Evolutionary conservation across 371 early-diverging fungal genomes (phyloP).

Genomic region (Mucor saturninus): DNA sequence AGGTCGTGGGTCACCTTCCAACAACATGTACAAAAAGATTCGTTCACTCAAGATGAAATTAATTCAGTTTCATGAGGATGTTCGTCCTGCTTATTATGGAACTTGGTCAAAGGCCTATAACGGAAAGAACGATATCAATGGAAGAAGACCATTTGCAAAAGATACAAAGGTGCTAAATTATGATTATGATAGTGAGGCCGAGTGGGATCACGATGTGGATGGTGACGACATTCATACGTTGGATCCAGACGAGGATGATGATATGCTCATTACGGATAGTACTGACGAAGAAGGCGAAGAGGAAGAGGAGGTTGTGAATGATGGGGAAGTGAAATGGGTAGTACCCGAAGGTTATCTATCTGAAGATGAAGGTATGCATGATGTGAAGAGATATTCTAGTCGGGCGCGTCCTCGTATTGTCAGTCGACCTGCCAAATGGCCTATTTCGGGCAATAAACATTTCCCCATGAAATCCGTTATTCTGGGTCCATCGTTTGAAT

Average conservation of each 20-base stretch:
- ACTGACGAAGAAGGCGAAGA: conserved; percentile 12
- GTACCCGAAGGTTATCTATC: conserved; percentile 82
- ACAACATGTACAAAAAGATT: background rate
- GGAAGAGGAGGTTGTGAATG: conserved; percentile 2
- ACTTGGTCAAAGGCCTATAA: conserved; percentile 73
- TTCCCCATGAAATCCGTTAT: conserved; percentile 27
- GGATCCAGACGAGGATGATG: conserved; percentile 19
- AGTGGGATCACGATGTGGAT: conserved; percentile 71
- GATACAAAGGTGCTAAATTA: conserved; percentile 74
- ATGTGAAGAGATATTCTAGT: background rate
- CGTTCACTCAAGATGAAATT: conserved; percentile 59
- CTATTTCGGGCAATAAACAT: conserved; percentile 17
- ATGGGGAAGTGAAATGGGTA: conserved; percentile 9
- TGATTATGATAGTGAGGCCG: conserved; percentile 85
- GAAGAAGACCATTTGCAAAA: conserved; percentile 66
- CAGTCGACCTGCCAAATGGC: conserved; percentile 27
- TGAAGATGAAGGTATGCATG: conserved; percentile 67
- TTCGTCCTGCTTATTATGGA: conserved; percentile 81
- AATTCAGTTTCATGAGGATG: conserved; percentile 72
- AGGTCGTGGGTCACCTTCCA: background rate
- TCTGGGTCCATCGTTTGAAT: conserved; percentile 21
- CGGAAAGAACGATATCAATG: conserved; percentile 41
- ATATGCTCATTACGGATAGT: background rate
- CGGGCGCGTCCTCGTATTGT: conserved; percentile 3
- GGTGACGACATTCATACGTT: conserved; percentile 20